Evolutionary conservation across 495 filamentous ascomycete species (phyloP), one percentile per base, ranked within the genome.

Genomic region (Aspergillus sclerotioniger): DNA sequence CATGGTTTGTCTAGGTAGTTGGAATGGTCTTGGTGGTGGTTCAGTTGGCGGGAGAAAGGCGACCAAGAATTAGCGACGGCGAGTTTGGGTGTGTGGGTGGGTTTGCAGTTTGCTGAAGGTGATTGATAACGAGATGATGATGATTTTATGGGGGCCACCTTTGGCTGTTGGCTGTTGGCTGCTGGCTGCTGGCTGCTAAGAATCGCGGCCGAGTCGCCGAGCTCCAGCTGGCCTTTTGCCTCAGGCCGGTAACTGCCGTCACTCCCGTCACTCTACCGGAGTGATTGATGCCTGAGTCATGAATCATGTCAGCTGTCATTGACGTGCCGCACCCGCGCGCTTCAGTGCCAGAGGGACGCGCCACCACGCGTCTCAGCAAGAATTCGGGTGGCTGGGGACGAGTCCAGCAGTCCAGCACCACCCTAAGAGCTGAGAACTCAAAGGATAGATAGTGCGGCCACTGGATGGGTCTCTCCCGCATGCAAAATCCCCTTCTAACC

Each of bases 181-280:
- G 16, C 9, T 54, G 15, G 16, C 37, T 25, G 33, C 10, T 21
- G n/a, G 16, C 17, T 25, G n/a, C 25, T 28, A 8, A 56, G 37
- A 21, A 15, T 32, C 53, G 35, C 31, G 28, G 49, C 45, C 19
- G 13, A 25, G 2, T 25, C n/a, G 25, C 44, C 29, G 35, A 58
- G 46, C 33, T 57, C 59, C 58, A 66, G 58, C 60, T 66, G 64
- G 64, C 58, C 54, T 63, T 61, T 60, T 49, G 50, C 53, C 55
- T 61, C 12, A 57, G 56, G 48, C 58, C 35, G 51, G 6, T n/a
- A n/a, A n/a, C n/a, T n/a, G n/a, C n/a, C n/a, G n/a, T n/a, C n/a
- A n/a, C n/a, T n/a, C n/a, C n/a, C n/a, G n/a, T n/a, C n/a, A n/a
- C n/a, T n/a, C n/a, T n/a, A n/a, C n/a, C n/a, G n/a, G n/a, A n/a